These are phyloP conservation scores for Pelargonium nanum DNA, from an alignment of 345 rosid genomes.

Conservation along the genomic window DNA sequence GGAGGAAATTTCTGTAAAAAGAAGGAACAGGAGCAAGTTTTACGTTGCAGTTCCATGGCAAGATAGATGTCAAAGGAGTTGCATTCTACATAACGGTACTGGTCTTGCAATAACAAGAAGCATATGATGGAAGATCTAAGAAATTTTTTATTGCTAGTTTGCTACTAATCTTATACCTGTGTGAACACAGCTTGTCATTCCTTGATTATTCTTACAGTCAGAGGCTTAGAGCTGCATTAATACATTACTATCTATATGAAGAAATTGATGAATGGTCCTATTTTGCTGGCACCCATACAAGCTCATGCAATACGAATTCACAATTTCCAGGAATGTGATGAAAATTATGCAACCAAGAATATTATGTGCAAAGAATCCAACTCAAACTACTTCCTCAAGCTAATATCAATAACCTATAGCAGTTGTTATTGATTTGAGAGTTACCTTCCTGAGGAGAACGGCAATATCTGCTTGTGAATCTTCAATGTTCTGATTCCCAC, in stretches of 20 bases:
- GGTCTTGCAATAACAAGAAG: too few relatives aligned
- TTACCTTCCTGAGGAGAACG: constrained; percentile 78
- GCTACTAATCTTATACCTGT: not conserved
- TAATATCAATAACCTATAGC: not conserved
- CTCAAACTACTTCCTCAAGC: not conserved
- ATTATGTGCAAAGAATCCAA: not conserved
- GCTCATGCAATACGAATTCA: not conserved
- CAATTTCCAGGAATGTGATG: not conserved
- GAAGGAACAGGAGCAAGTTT: not conserved
- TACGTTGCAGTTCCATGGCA: not conserved
- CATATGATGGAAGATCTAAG: not conserved
- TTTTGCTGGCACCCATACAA: not conserved
- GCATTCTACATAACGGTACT: too few relatives aligned
- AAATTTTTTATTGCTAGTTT: not conserved
- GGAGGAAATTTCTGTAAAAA: not conserved
- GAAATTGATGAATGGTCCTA: not conserved
- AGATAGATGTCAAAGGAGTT: too few relatives aligned
- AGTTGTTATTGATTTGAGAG: not conserved
- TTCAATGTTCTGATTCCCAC: constrained; percentile 97
- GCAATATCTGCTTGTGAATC: constrained; percentile 98
- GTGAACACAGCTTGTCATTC: not conserved
- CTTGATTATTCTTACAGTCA: not conserved
- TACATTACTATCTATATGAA: not conserved
- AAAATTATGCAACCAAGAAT: not conserved
- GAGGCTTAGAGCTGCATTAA: not conserved